Evolutionary conservation across 306 rosid genomes (phyloP).

Genomic region (Casuarina cunninghamiana): DNA sequence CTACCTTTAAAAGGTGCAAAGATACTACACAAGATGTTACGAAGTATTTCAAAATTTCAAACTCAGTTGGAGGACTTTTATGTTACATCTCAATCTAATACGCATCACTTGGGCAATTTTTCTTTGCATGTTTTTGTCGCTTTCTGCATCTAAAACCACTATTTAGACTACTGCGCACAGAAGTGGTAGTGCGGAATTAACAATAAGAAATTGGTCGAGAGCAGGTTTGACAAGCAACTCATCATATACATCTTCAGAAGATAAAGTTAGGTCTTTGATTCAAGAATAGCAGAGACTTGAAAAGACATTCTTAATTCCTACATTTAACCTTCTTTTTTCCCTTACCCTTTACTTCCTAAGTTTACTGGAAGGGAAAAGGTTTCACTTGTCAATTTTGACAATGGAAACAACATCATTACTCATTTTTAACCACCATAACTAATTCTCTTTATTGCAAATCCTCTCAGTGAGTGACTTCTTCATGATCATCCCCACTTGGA

Average conservation of each 20-base stretch:
- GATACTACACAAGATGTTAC: background rate
- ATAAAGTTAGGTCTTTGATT: constrained; percentile 23
- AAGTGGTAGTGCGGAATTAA: background rate
- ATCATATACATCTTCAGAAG: constrained; percentile 8
- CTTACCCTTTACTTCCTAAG: constrained; percentile 30
- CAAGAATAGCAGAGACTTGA: constrained; percentile 38
- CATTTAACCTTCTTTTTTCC: constrained; percentile 16
- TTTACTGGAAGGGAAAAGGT: constrained; percentile 32
- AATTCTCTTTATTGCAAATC: constrained; percentile 44
- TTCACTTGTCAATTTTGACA: constrained; percentile 37
- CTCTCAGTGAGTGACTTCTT: constrained; percentile 26
- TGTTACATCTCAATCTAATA: background rate
- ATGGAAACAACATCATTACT: constrained; percentile 36
- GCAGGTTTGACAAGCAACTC: constrained; percentile 34
- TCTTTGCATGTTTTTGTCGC: background rate
- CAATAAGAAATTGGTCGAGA: constrained; percentile 28
- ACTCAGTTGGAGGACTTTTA: background rate
- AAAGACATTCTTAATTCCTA: constrained; percentile 15
- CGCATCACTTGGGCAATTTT: background rate
- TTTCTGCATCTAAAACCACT: background rate
- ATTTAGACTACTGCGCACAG: background rate
- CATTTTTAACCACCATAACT: constrained; percentile 33
- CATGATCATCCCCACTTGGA: constrained; percentile 22
- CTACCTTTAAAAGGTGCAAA: too few species aligned
- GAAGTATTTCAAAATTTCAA: background rate